Conservation (phyloP, 768 basidiomycete genomes). For the Auricularia cornea region DNA sequence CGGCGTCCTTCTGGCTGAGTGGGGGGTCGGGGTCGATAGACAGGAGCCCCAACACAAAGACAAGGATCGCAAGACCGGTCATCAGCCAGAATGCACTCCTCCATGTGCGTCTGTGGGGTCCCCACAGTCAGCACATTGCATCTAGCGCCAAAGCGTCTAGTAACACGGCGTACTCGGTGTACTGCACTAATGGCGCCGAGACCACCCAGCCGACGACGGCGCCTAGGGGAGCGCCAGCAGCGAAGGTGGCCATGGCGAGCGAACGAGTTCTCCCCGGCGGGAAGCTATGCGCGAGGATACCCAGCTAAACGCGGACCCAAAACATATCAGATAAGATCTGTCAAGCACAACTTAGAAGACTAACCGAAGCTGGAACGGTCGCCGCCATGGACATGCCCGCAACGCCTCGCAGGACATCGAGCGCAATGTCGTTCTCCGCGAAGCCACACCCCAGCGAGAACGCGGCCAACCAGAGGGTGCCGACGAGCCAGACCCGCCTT, state of each 20-base stretch:
- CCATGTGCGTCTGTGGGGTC: constrained; percentile 49
- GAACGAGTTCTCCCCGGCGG: constrained; percentile 59
- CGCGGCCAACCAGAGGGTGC: constrained; percentile 42
- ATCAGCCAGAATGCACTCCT: constrained; percentile 55
- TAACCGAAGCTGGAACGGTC: constrained; percentile 61
- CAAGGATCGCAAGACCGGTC: constrained; percentile 46
- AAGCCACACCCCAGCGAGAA: constrained; percentile 64
- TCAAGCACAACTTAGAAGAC: constrained; percentile 8
- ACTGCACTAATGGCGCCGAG: constrained; percentile 66
- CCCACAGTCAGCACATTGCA: too few species aligned
- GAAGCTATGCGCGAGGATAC: constrained; percentile 76
- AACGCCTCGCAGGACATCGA: constrained; percentile 66
- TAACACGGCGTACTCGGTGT: constrained; percentile 14
- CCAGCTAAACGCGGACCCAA: constrained; percentile 39
- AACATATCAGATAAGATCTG: neutral
- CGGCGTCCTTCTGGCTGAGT: constrained; percentile 10
- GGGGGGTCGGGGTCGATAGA: constrained; percentile 52
- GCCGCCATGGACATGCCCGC: constrained; percentile 80
- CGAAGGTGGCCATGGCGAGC: constrained; percentile 73
- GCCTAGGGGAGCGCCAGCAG: constrained; percentile 79
- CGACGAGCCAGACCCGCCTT: constrained; percentile 55
- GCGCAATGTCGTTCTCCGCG: constrained; percentile 42
- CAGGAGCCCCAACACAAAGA: constrained; percentile 44
- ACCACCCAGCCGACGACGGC: constrained; percentile 60
- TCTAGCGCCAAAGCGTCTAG: too few species aligned